Conservation (phyloP, 495 filamentous ascomycete species). For the Elasticomyces elasticus region DNA sequence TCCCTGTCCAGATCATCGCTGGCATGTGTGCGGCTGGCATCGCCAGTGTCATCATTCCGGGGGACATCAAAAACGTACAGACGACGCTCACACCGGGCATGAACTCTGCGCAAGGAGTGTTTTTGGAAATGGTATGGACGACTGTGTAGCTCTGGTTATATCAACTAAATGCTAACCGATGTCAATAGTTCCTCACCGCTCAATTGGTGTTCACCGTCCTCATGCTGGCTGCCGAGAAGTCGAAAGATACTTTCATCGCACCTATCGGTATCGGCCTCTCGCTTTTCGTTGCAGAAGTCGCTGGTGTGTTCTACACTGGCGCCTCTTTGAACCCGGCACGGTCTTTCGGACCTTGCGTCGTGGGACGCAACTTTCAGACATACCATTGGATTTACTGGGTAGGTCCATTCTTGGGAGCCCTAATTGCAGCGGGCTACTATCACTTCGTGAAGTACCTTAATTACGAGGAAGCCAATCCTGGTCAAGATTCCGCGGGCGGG, state of each 20-base stretch:
- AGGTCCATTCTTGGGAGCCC: conserved; percentile 28
- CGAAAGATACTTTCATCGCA: conserved; percentile 64
- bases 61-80: conserved; percentile 35
- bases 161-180: not conserved
- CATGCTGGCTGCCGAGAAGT: conserved; percentile 73
- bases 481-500: conserved; percentile 43
- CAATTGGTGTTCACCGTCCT: conserved; percentile 68
- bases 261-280: conserved; percentile 66
- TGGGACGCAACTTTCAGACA: conserved; percentile 6
- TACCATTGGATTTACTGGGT: conserved; percentile 28
- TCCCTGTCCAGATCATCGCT: conserved; percentile 44
- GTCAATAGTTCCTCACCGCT: conserved; percentile 51
- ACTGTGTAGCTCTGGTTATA: not conserved
- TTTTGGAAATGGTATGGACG: conserved; percentile 56
- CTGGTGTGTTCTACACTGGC: conserved; percentile 39
- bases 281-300: conserved; percentile 60
- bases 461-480: conserved; percentile 69
- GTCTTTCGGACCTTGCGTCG: conserved; percentile 22
- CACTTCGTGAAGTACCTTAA: conserved; percentile 44
- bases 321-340: conserved; percentile 23
- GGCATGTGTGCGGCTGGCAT: conserved; percentile 51
- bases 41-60: conserved; percentile 51
- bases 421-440: conserved; percentile 31
- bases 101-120: conserved; percentile 52
- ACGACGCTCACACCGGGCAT: conserved; percentile 51